Percentiles rank a stretch among this genome's conserved stretches.
Conservation (phyloP, 2,329 filamentous ascomycete genomes). For the Aureobasidium sp. region DNA sequence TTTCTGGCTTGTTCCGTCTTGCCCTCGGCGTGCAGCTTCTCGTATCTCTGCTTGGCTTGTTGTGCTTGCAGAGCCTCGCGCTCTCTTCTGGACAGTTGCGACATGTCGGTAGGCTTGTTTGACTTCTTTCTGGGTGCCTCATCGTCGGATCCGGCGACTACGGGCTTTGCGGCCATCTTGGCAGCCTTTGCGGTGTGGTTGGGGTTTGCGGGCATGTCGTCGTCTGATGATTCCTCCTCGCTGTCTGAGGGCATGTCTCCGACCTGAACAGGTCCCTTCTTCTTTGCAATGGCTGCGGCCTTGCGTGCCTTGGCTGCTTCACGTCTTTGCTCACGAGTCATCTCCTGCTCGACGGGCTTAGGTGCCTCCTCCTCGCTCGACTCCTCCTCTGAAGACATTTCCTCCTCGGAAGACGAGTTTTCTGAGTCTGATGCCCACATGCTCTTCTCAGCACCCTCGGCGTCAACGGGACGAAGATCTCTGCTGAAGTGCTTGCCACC, state of each 20-base stretch:
- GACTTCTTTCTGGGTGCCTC: constrained; percentile 46
- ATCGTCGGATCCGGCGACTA: constrained; percentile 47
- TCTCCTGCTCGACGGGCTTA: constrained; percentile 38
- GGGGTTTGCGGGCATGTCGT: constrained; percentile 76
- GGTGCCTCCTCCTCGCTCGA: constrained; percentile 36
- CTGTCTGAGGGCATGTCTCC: constrained; percentile 73
- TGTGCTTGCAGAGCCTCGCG: constrained; percentile 77
- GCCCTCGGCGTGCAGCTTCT: constrained; percentile 85
- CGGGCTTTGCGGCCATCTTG: constrained; percentile 57
- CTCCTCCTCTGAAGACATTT: constrained; percentile 31
- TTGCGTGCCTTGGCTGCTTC: constrained; percentile 85
- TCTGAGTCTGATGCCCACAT: constrained; percentile 66
- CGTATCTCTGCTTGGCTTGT: constrained; percentile 81
- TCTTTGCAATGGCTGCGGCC: constrained; percentile 74
- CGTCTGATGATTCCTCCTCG: constrained; percentile 54
- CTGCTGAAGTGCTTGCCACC: constrained; percentile 94
- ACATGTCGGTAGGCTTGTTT: constrained; percentile 35
- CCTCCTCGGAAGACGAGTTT: constrained; percentile 40
- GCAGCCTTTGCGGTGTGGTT: constrained; percentile 67
- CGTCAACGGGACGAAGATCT: constrained; percentile 79
- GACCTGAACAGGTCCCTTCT: constrained; percentile 63
- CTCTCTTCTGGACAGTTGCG: constrained; percentile 59
- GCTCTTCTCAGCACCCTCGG: constrained; percentile 78
- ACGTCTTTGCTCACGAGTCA: constrained; percentile 82
- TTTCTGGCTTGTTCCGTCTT: constrained; percentile 95